phyloP scores from a whole-genome alignment of 2,329 filamentous ascomycete species.

The Septoria petroselini region DNA sequence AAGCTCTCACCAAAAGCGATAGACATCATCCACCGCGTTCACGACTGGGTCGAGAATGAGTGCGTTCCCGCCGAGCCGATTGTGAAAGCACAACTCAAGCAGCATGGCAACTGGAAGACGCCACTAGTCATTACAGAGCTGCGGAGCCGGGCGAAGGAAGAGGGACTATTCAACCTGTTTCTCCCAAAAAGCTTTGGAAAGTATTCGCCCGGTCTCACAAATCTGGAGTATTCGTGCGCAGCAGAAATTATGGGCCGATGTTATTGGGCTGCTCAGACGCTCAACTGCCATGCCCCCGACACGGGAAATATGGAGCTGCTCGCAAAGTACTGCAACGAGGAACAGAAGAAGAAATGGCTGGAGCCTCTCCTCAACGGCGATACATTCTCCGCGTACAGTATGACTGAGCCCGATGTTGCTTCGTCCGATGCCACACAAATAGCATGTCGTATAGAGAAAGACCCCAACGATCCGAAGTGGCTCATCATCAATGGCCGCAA shows the following conservation, averaged over 20 bases:
- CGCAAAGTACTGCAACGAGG: conserved; percentile 49
- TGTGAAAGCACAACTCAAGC: conserved; percentile 27
- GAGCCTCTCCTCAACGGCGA: conserved; percentile 48
- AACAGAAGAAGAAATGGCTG: conserved; percentile 50
- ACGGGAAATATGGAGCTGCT: conserved; percentile 52
- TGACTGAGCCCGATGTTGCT: conserved; percentile 51
- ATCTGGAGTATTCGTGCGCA: conserved; percentile 48
- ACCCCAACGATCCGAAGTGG: conserved; percentile 75
- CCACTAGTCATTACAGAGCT: conserved; percentile 25
- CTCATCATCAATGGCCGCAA: conserved; percentile 93
- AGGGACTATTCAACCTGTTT: conserved; percentile 28
- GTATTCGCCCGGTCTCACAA: conserved; percentile 45
- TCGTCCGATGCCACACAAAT: conserved; percentile 50
- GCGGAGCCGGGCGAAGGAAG: conserved; percentile 24
- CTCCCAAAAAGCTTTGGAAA: conserved; percentile 32
- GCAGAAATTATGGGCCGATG: conserved; percentile 49
- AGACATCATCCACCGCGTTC: conserved; percentile 25
- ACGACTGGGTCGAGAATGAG: conserved; percentile 29
- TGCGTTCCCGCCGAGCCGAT: conserved; percentile 28
- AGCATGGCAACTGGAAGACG: conserved; percentile 27
- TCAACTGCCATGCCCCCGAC: conserved; percentile 43
- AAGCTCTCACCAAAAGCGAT: conserved; percentile 29
- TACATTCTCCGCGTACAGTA: conserved; percentile 49
- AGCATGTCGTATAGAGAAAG: conserved; percentile 59
- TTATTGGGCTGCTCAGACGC: conserved; percentile 46